Evolutionary conservation across 164 flowering plant species (phyloP), one percentile per base, ranked within the genome.

Genomic region (Brasenia schreberi): DNA sequence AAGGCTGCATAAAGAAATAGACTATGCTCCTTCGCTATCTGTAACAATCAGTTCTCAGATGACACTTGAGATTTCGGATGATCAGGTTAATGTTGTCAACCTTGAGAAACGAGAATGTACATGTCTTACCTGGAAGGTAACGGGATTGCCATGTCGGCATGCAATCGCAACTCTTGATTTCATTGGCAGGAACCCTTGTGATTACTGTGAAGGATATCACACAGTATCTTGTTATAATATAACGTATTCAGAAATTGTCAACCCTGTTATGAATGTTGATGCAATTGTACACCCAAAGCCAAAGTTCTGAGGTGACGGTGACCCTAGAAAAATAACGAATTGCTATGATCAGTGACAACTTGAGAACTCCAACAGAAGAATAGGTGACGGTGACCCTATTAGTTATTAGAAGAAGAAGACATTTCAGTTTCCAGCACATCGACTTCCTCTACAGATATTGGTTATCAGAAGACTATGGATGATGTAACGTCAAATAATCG

Each of bases 91-190:
- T 33, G 42, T 19, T 19, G 65, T 63, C 33, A 39, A 63, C 43
- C 43, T 63, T 16, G 65, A 39, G 12, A 18, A 63, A 14, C 33
- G 65, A 17, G 33, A 18, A 33, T 63, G 65, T 63, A 19, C 65
- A 19, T 63, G 65, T 39, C 39, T 18, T 5, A 16, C 12, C 33
- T 63, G 39, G 39, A 27, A 63, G 17, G 43, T 63, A 6, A 18
- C 17, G 17, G 65, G 65, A 7, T 39, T 63, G 65, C 65, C 65
- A 19, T 63, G 65, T 14, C 17, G n/a, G n/a, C 65, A 63, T 63
- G 65, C 65, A 10, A 63, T 63, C 3, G 65, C 65, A 39, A 5
- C 65, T 6, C 19, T 63, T 63, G 9, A 63, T 27, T 6, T 5
- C 11, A 19, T 18, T 18, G n/a, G 33, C 19, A 18, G 17, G 10